phyloP scores from a whole-genome alignment of 1,284 basidiomycete species.

The Chondrostereum purpureum region DNA sequence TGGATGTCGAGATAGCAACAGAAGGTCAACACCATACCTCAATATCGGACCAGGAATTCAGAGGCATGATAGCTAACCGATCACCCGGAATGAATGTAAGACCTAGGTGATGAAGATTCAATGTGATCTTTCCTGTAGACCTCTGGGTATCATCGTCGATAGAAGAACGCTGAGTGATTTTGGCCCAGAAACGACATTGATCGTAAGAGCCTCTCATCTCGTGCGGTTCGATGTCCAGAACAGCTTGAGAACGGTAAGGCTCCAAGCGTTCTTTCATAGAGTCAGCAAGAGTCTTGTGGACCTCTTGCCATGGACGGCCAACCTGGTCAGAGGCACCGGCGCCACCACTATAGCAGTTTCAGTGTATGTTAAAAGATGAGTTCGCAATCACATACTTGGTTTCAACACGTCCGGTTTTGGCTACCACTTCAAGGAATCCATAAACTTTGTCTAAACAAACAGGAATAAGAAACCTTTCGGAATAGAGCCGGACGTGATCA shows the following conservation, averaged over 20 bases:
- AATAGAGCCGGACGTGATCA: no score
- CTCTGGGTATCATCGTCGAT: constrained; percentile 9
- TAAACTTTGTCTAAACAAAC: constrained; percentile 11
- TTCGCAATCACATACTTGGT: constrained; percentile 8
- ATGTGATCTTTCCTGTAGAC: constrained; percentile 7
- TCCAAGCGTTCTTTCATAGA: constrained; percentile 14
- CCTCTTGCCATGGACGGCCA: constrained; percentile 13
- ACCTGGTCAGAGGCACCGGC: constrained; percentile 8
- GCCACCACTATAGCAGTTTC: constrained; percentile 9
- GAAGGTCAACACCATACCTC: constrained; percentile 2
- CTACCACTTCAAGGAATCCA: constrained; percentile 12
- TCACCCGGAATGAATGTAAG: constrained; percentile 13
- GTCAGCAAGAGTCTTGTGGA: constrained; percentile 10
- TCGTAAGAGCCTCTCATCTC: constrained; percentile 11
- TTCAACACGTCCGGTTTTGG: constrained; percentile 12
- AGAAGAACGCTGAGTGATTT: constrained; percentile 1
- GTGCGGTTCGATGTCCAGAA: constrained; percentile 8
- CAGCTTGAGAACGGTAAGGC: constrained; percentile 7
- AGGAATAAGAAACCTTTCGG: no score
- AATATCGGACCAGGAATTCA: constrained; percentile 10
- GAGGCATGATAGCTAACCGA: constrained; percentile 11
- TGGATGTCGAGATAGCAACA: not conserved
- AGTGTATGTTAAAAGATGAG: not conserved
- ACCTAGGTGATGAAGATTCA: constrained; percentile 8
- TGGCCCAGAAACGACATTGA: constrained; percentile 11